Evolutionary conservation across 352 stramenopile species (phyloP).

Genomic region (Thalassiosira hispida): DNA sequence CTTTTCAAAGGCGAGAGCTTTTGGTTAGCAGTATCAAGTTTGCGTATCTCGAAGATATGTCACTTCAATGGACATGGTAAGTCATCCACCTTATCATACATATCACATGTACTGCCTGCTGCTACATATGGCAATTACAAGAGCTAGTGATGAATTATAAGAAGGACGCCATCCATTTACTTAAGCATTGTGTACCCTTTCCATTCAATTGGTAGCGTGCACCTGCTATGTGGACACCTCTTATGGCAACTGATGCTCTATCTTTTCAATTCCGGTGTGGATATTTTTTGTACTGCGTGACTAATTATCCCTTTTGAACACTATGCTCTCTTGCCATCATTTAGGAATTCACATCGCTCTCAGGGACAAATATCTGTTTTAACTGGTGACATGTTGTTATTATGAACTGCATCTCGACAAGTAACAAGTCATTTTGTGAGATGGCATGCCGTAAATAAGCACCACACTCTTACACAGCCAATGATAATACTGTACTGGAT

Average conservation of each 20-base stretch:
- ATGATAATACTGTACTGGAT: no score
- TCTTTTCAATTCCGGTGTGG: no score
- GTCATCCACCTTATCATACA: not conserved
- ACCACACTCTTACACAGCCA: no score
- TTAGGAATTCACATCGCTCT: no score
- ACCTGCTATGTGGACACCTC: conserved; percentile 5
- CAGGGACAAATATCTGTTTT: no score
- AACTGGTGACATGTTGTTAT: no score
- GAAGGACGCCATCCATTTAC: conserved; percentile 32
- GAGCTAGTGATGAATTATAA: conserved; percentile 10
- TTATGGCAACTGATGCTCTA: conserved; percentile 1
- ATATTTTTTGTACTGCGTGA: no score
- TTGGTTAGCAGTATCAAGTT: not conserved
- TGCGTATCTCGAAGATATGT: not conserved
- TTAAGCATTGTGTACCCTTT: conserved; percentile 1
- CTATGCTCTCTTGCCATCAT: no score
- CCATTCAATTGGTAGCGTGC: not conserved
- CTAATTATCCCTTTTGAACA: no score
- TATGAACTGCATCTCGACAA: no score
- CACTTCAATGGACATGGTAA: not conserved
- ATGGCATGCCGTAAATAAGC: no score
- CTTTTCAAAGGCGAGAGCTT: not conserved
- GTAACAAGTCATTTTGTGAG: no score
- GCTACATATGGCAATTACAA: not conserved
- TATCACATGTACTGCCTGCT: not conserved